Percentiles rank a stretch among this genome's conserved stretches.
Evolutionary conservation across 2,329 filamentous ascomycete species (phyloP).

Genomic region (Fusarium compactum): DNA sequence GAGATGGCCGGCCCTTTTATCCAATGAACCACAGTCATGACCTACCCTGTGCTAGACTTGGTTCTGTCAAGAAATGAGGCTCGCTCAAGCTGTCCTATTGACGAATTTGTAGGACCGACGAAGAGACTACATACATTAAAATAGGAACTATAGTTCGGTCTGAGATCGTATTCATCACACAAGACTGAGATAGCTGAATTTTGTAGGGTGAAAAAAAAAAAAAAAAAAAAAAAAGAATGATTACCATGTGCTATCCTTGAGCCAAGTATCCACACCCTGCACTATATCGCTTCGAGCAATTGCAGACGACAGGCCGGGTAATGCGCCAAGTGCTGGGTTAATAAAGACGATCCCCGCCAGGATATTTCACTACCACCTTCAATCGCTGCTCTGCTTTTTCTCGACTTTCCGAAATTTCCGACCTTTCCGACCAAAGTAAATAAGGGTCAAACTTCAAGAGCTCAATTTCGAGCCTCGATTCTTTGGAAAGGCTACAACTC

Average conservation of each 20-base stretch:
- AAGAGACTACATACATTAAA: accelerated
- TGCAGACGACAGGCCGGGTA: neutral
- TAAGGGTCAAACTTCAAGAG: accelerated
- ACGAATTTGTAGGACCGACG: accelerated
- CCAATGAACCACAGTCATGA: neutral
- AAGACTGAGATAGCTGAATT: neutral
- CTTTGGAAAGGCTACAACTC: accelerated
- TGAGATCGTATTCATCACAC: neutral
- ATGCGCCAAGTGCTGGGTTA: slow-evolving; percentile 5
- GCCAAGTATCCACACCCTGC: neutral
- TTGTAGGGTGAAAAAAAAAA: neutral
- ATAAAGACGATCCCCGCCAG: slow-evolving; percentile 12
- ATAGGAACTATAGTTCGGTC: neutral
- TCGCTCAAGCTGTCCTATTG: neutral
- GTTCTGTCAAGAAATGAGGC: neutral
- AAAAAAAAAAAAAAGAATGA: no score
- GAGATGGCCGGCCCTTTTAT: neutral
- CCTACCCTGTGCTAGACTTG: neutral
- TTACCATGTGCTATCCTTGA: neutral
- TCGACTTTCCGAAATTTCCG: no score
- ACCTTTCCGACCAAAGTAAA: neutral
- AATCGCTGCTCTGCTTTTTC: neutral
- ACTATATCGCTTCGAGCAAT: neutral
- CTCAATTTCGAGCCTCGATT: neutral
- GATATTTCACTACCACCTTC: neutral